These are phyloP conservation scores for Dendrothele bispora DNA, from an alignment of 768 basidiomycete species.

Conservation along the genomic window DNA sequence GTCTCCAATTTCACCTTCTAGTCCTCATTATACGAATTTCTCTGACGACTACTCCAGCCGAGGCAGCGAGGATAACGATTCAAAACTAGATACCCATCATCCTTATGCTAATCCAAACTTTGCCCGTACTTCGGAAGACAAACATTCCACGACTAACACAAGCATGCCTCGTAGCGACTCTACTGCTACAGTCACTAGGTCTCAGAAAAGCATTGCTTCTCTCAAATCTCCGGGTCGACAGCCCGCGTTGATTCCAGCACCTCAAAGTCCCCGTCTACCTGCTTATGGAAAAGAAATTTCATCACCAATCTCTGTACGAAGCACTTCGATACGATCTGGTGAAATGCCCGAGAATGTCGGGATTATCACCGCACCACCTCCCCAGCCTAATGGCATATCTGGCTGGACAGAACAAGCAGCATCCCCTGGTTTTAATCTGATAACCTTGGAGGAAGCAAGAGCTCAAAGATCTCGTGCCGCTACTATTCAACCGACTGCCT, in stretches of 20 bases:
- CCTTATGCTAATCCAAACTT: slow-evolving; percentile 84
- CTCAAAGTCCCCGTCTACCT: slow-evolving; percentile 27
- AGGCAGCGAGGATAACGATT: slow-evolving; percentile 13
- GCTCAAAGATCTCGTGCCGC: slow-evolving; percentile 60
- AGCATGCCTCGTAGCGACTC: slow-evolving; percentile 49
- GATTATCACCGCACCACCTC: slow-evolving; percentile 6
- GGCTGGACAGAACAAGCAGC: slow-evolving; percentile 51
- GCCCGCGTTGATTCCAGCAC: slow-evolving; percentile 35
- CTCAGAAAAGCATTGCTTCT: slow-evolving; percentile 22
- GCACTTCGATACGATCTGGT: slow-evolving; percentile 22
- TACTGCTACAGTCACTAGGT: slow-evolving; percentile 49
- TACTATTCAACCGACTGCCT: slow-evolving; percentile 22
- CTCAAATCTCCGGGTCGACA: slow-evolving; percentile 15
- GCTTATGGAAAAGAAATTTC: slow-evolving; percentile 43
- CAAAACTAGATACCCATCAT: slow-evolving; percentile 45
- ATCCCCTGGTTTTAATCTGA: slow-evolving; percentile 60
- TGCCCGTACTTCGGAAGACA: slow-evolving; percentile 38
- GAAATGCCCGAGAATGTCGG: neutral
- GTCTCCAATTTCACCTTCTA: slow-evolving; percentile 25
- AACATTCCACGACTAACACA: slow-evolving; percentile 27
- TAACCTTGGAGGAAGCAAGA: slow-evolving; percentile 78
- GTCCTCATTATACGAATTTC: slow-evolving; percentile 21
- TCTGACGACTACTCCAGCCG: slow-evolving; percentile 11
- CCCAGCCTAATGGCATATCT: slow-evolving; percentile 35
- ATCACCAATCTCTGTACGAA: slow-evolving; percentile 46